Conservation (phyloP, 768 basidiomycete genomes). For the Antrodiella citrinella region DNA sequence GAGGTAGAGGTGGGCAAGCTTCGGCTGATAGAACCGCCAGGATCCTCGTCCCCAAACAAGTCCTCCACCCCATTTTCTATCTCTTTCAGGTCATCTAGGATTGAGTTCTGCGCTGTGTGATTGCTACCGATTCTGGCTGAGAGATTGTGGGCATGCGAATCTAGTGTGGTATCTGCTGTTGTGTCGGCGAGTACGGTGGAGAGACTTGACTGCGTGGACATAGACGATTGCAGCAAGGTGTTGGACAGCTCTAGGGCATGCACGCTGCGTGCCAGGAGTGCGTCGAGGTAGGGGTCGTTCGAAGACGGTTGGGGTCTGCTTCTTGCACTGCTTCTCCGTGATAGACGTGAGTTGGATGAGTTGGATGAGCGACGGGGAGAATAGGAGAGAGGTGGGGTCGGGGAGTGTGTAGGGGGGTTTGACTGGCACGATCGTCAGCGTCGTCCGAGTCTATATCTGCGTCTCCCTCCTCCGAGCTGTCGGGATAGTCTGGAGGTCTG, state of each 20-base stretch:
- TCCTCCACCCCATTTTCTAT: slow-evolving; percentile 57
- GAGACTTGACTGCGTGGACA: slow-evolving; percentile 57
- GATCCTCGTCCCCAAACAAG: slow-evolving; percentile 32
- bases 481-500: slow-evolving; percentile 67
- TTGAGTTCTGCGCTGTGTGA: slow-evolving; percentile 39
- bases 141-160: slow-evolving; percentile 42
- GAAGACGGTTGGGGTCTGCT: slow-evolving; percentile 19
- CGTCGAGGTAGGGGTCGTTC: slow-evolving; percentile 57
- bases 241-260: slow-evolving; percentile 85
- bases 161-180: slow-evolving; percentile 36
- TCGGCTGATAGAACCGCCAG: slow-evolving; percentile 16
- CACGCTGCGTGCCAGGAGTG: slow-evolving; percentile 74
- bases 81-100: slow-evolving; percentile 63
- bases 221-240: slow-evolving; percentile 64
- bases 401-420: slow-evolving; percentile 18
- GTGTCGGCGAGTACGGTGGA: slow-evolving; percentile 41
- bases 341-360: not conserved
- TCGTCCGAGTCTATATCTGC: slow-evolving; percentile 48
- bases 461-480: slow-evolving; percentile 72
- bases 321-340: slow-evolving; percentile 7
- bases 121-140: slow-evolving; percentile 42
- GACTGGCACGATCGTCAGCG: slow-evolving; percentile 4
- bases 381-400: slow-evolving; percentile 24
- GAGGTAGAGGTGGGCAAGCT: slow-evolving; percentile 21
- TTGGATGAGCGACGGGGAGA: slow-evolving; percentile 25